A percentile compares a stretch with the other conserved stretches of the same genome.
Evolutionary conservation across 805 yeast species (phyloP).

Genomic region (Candida oleophila): DNA sequence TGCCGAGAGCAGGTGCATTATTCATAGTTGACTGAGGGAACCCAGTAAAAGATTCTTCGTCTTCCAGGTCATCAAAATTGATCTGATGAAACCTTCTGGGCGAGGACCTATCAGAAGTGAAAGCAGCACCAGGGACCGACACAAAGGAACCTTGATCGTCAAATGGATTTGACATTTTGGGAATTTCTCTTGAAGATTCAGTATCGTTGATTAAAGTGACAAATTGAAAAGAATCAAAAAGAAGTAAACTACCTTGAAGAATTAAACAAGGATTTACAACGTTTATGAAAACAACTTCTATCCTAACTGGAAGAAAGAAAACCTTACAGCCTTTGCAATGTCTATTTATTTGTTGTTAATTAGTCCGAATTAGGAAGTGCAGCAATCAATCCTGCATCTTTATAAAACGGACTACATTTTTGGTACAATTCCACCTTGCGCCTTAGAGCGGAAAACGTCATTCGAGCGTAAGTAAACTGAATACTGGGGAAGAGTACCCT

Average conservation of each 20-base stretch:
- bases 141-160: conserved; percentile 32
- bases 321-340: not conserved
- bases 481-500: too few species aligned
- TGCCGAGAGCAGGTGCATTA: conserved; percentile 14
- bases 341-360: conserved; percentile 1
- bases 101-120: conserved; percentile 35
- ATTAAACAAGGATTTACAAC: not conserved
- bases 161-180: conserved; percentile 32
- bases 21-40: conserved; percentile 20
- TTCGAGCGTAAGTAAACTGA: too few species aligned
- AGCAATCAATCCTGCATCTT: not conserved
- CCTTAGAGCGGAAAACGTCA: too few species aligned
- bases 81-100: conserved; percentile 35
- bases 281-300: not conserved
- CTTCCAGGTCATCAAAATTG: conserved; percentile 13
- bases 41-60: conserved; percentile 25
- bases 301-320: not conserved
- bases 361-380: conserved; percentile 5
- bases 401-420: too few species aligned
- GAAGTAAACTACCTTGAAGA: not conserved
- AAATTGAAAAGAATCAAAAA: not conserved
- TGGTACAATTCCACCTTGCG: too few species aligned
- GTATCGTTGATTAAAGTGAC: too few species aligned
- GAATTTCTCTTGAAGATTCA: too few species aligned
- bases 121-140: conserved; percentile 37